Evolutionary conservation across 2,329 filamentous ascomycete genomes (phyloP).

Genomic region (Myriosclerotinia scirpicola): DNA sequence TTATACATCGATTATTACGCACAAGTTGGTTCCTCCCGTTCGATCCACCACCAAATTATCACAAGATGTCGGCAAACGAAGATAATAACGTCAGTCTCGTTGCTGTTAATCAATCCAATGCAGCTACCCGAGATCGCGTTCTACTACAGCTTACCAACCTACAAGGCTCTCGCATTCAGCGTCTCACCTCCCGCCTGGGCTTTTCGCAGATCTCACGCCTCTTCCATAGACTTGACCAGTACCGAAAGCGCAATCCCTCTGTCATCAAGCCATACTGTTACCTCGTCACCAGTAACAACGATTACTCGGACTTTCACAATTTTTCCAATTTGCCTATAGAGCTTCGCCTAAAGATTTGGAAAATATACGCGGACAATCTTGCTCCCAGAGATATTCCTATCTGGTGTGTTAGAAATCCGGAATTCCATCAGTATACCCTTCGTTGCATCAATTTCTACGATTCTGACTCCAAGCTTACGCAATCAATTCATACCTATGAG

Average conservation of each 20-base stretch:
- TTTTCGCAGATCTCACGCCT: not conserved
- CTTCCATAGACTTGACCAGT: not conserved
- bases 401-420: not conserved
- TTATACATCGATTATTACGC: too few relatives aligned
- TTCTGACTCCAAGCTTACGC: not conserved
- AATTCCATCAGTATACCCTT: not conserved
- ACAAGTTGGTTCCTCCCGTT: too few relatives aligned
- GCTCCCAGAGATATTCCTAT: slow-evolving; percentile 1
- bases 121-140: not conserved
- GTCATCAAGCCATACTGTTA: not conserved
- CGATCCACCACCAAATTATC: too few relatives aligned
- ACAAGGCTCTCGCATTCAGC: not conserved
- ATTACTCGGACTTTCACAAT: not conserved
- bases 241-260: not conserved
- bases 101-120: not conserved
- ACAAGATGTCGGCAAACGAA: not conserved
- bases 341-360: slow-evolving; percentile 9
- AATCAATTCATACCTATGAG: not conserved
- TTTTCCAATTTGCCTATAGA: slow-evolving; percentile 1
- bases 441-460: not conserved
- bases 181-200: not conserved
- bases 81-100: too few relatives aligned
- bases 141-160: not conserved
- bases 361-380: not conserved
- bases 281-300: not conserved